Percentiles rank a stretch among this genome's conserved stretches.
Evolutionary conservation across 2,329 filamentous ascomycete species (phyloP).

Genomic region (Alternaria dauci): DNA sequence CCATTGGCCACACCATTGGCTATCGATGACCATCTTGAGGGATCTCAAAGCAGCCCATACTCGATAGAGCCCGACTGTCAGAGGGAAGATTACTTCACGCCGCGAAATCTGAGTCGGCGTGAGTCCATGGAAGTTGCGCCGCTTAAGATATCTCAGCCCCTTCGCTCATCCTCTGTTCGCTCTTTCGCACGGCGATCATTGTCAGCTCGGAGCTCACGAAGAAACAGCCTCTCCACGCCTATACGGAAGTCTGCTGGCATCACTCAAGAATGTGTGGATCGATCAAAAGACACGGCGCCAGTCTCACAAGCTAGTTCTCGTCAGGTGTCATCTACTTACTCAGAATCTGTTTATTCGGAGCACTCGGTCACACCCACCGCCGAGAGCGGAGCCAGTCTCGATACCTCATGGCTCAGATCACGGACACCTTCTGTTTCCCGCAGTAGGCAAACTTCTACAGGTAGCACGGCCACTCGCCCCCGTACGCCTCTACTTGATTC

Average conservation of each 20-base stretch:
- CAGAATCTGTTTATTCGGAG: slow-evolving; percentile 13
- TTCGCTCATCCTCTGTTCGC: slow-evolving; percentile 48
- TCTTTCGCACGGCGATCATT: slow-evolving; percentile 43
- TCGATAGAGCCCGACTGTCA: slow-evolving; percentile 58
- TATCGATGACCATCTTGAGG: slow-evolving; percentile 25
- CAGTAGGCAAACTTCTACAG: slow-evolving; percentile 20
- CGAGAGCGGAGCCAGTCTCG: slow-evolving; percentile 23
- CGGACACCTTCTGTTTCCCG: slow-evolving; percentile 23
- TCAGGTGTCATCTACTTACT: not conserved
- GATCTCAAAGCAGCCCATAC: slow-evolving; percentile 13
- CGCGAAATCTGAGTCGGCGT: slow-evolving; percentile 34
- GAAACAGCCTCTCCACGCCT: slow-evolving; percentile 40
- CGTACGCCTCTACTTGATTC: slow-evolving; percentile 38
- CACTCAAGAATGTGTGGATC: slow-evolving; percentile 52
- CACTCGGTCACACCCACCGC: slow-evolving; percentile 25
- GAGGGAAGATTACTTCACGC: slow-evolving; percentile 51
- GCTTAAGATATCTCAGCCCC: slow-evolving; percentile 33
- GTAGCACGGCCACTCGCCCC: slow-evolving; percentile 20
- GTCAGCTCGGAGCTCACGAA: slow-evolving; percentile 37
- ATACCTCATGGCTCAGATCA: slow-evolving; percentile 33
- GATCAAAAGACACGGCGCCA: slow-evolving; percentile 35
- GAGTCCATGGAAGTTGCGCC: slow-evolving; percentile 43
- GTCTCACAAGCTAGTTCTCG: slow-evolving; percentile 3
- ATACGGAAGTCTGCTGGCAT: slow-evolving; percentile 48
- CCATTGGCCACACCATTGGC: slow-evolving; percentile 23